Conservation (phyloP, 768 basidiomycete genomes). For the Trametes villosa region DNA sequence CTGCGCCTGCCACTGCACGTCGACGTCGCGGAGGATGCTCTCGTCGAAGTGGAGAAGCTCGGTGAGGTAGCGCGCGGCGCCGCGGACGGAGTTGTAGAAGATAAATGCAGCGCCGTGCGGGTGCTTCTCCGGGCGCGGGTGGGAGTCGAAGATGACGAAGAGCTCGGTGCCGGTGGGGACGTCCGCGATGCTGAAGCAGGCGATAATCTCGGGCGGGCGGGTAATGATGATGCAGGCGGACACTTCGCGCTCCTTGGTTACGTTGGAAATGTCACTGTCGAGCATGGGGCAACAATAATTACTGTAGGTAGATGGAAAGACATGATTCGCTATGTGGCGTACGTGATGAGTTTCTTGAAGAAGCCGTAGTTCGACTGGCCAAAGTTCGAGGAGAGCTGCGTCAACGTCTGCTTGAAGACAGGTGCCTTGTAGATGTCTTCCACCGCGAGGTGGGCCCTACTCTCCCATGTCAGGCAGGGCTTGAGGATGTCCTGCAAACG, state of each 20-base stretch:
- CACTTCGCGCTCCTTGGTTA: constrained; percentile 17
- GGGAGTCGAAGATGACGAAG: constrained; percentile 71
- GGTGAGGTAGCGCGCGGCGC: constrained; percentile 48
- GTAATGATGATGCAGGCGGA: constrained; percentile 59
- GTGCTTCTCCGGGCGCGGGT: constrained; percentile 57
- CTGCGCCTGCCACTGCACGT: constrained; percentile 67
- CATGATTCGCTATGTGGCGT: background rate
- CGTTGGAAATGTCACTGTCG: background rate
- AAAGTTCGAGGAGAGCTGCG: constrained; percentile 40
- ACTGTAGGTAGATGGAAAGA: background rate
- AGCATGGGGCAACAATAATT: background rate
- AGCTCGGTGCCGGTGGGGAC: constrained; percentile 30
- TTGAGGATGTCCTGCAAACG: constrained; percentile 54
- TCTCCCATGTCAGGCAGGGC: constrained; percentile 62
- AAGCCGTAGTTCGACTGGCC: constrained; percentile 41
- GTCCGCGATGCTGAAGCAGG: constrained; percentile 46
- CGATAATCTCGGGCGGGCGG: constrained; percentile 71
- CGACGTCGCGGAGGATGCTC: constrained; percentile 44
- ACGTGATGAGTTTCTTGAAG: constrained; percentile 43
- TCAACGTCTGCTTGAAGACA: constrained; percentile 49
- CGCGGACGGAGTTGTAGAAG: constrained; percentile 50
- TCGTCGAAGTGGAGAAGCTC: constrained; percentile 55
- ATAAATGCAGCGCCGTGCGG: constrained; percentile 64
- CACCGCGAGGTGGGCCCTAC: constrained; percentile 56
- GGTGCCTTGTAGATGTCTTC: constrained; percentile 56